Percentiles rank a stretch among this genome's conserved stretches.
Evolutionary conservation across 495 filamentous ascomycete species (phyloP).

Genomic region (Daldinia caldariorum): DNA sequence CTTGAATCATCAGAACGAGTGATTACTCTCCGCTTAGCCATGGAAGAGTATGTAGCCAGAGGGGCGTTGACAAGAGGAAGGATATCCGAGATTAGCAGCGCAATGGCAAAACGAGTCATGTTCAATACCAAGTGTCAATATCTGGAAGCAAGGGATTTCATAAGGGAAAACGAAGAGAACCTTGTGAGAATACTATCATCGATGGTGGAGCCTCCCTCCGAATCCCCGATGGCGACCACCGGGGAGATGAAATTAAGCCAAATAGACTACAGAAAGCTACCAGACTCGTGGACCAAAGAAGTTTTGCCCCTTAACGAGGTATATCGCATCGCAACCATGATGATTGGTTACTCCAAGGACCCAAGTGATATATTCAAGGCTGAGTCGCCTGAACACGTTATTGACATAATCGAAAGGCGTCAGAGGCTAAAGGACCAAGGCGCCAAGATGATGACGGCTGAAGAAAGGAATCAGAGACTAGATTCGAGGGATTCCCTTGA

Average conservation of each 20-base stretch:
- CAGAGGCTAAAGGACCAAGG: constrained; percentile 15
- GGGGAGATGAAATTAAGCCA: constrained; percentile 21
- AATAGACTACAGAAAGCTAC: constrained; percentile 18
- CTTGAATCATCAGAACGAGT: constrained; percentile 44
- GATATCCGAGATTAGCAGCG: background rate
- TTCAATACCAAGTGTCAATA: background rate
- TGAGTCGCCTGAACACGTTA: constrained; percentile 31
- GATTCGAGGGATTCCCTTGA: constrained; percentile 18
- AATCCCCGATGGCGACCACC: constrained; percentile 7
- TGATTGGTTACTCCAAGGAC: constrained; percentile 60
- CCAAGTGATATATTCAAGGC: constrained; percentile 32
- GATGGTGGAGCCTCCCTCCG: constrained; percentile 32
- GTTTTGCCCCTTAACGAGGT: constrained; percentile 50
- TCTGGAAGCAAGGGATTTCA: constrained; percentile 46
- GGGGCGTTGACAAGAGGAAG: background rate
- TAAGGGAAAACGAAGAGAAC: constrained; percentile 54
- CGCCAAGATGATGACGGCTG: background rate
- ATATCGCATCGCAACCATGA: constrained; percentile 68
- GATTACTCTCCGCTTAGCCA: background rate
- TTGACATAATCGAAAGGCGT: constrained; percentile 22
- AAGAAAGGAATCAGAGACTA: constrained; percentile 21
- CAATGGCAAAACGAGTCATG: constrained; percentile 2
- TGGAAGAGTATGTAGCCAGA: constrained; percentile 2
- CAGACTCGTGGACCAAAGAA: constrained; percentile 23
- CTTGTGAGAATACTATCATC: constrained; percentile 53